Evolutionary conservation across 225 moss, liverwort and hornwort species (phyloP).

Genomic region (Bryoerythrophyllum caledonicum): DNA sequence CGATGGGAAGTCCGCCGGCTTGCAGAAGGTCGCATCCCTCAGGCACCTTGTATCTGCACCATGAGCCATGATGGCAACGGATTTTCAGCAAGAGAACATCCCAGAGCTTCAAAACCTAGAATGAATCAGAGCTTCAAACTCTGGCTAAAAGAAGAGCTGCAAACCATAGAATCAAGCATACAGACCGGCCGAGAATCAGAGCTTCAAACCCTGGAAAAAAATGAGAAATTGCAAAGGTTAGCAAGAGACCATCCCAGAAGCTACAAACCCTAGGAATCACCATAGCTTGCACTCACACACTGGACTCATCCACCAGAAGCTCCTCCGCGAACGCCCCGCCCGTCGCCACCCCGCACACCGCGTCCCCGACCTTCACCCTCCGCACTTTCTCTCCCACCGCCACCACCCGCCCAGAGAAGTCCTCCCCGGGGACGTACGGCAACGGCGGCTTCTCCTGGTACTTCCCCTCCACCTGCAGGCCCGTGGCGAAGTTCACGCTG

Average conservation of each 20-base stretch:
- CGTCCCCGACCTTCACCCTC: slow-evolving; percentile 70
- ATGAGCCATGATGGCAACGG: not conserved
- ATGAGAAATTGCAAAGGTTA: slow-evolving; percentile 1
- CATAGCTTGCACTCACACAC: slow-evolving; percentile 31
- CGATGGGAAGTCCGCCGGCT: slow-evolving; percentile 77
- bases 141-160: no score
- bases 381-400: slow-evolving; percentile 66
- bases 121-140: no score
- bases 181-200: no score
- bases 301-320: slow-evolving; percentile 48
- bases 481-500: slow-evolving; percentile 86
- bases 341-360: slow-evolving; percentile 58
- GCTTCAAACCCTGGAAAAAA: no score
- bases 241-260: not conserved
- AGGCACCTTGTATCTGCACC: slow-evolving; percentile 73
- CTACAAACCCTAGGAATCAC: not conserved
- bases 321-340: slow-evolving; percentile 74
- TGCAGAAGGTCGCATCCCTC: slow-evolving; percentile 72
- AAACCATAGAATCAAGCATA: no score
- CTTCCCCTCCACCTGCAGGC: slow-evolving; percentile 73
- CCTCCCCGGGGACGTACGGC: slow-evolving; percentile 83
- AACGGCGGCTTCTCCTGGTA: slow-evolving; percentile 87
- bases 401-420: slow-evolving; percentile 78
- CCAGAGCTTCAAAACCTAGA: not conserved
- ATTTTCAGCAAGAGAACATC: slow-evolving; percentile 6